Conservation (phyloP, 441 rosid genomes). For the Monsonia emarginata region DNA sequence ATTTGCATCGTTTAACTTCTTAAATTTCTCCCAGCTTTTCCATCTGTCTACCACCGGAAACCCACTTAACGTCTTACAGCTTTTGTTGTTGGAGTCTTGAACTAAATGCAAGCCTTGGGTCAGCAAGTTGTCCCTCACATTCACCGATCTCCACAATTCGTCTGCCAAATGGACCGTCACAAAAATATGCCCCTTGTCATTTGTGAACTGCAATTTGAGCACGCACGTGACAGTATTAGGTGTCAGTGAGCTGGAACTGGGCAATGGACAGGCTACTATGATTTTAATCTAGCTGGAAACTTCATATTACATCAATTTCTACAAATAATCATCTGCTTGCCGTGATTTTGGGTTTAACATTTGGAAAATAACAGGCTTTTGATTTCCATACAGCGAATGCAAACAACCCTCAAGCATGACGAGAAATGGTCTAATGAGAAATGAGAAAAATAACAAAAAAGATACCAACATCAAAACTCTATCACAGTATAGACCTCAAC, state of each 20-base stretch:
- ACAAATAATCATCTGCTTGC: neutral
- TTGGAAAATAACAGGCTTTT: neutral
- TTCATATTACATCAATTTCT: neutral
- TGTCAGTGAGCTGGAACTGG: too few species aligned
- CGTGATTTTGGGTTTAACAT: neutral
- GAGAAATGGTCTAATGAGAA: neutral
- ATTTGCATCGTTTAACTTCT: slow-evolving; percentile 23
- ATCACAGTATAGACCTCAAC: neutral
- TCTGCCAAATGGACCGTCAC: slow-evolving; percentile 73
- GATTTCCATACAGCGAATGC: neutral
- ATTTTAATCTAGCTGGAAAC: neutral
- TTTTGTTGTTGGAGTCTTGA: slow-evolving; percentile 28
- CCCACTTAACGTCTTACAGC: slow-evolving; percentile 62
- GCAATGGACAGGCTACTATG: too few species aligned
- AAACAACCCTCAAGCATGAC: neutral
- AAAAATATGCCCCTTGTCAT: slow-evolving; percentile 70
- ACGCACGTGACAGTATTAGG: too few species aligned
- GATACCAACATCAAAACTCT: neutral
- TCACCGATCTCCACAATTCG: slow-evolving; percentile 40
- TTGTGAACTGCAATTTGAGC: slow-evolving; percentile 59
- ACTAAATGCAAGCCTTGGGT: slow-evolving; percentile 39
- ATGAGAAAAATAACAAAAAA: neutral
- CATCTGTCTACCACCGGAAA: slow-evolving; percentile 64
- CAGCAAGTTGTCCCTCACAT: slow-evolving; percentile 45
- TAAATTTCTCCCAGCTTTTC: slow-evolving; percentile 79